These are phyloP conservation scores for Nakataea oryzae DNA, from an alignment of 2,329 filamentous ascomycete genomes.

Conservation along the genomic window DNA sequence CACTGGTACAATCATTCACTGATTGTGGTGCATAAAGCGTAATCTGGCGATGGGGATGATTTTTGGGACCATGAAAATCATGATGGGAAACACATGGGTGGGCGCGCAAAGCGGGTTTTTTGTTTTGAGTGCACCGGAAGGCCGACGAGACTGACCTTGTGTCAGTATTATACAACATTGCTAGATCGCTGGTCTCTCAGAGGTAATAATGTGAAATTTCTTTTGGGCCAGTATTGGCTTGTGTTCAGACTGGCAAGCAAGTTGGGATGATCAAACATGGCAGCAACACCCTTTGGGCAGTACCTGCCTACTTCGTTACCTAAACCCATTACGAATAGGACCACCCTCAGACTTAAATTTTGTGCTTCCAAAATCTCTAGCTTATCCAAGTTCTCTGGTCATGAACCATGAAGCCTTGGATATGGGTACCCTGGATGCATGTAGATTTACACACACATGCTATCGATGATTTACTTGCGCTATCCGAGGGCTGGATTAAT, in stretches of 20 bases:
- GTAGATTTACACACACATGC: background rate
- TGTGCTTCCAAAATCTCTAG: too few relatives aligned
- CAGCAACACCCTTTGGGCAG: too few relatives aligned
- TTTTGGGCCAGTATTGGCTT: background rate
- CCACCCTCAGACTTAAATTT: too few relatives aligned
- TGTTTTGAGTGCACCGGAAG: background rate
- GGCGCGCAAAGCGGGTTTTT: background rate
- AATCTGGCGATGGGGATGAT: background rate
- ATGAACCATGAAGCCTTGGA: too few relatives aligned
- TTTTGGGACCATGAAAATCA: background rate
- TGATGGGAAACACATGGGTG: background rate
- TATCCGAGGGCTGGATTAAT: background rate
- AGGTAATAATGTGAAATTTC: background rate
- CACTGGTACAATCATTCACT: too few relatives aligned
- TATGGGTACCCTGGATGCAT: too few relatives aligned
- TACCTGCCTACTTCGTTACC: too few relatives aligned
- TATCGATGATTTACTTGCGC: background rate
- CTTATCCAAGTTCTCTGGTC: too few relatives aligned
- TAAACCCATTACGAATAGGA: too few relatives aligned
- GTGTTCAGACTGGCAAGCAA: too few relatives aligned
- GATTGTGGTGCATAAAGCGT: background rate
- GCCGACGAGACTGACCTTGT: background rate
- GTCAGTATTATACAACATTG: background rate
- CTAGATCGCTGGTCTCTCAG: background rate
- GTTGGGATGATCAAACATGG: too few relatives aligned